Evolutionary conservation across 2,329 filamentous ascomycete genomes (phyloP), one percentile per base, ranked within the genome.

Genomic region (Stromatinia cepivora): DNA sequence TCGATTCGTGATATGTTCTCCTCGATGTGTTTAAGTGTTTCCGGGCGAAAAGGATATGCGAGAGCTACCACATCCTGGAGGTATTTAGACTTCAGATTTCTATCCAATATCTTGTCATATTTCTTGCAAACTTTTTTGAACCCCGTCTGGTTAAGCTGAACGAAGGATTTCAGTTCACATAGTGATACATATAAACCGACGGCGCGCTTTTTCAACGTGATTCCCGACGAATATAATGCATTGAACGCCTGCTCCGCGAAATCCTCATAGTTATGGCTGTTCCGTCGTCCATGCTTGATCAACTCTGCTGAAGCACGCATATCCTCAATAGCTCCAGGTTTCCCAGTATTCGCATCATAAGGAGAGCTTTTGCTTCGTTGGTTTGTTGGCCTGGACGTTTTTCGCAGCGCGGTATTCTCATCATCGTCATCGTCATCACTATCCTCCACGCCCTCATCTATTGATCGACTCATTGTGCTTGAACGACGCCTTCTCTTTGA

Each of bases 121-220:
- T 99, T 99, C 82, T 99, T 99, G 74, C 98, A 82, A 0, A 97
- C 94, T 81, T 99, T 99, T 77, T 90, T 88, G 81, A 99, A 99
- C 17, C 95, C 95, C 0, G 95, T 99, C 81, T 92, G 91, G 84
- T 99, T 99, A 72, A 99, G 87, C 81, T 98, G 94, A 68, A 94
- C 90, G 77, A 94, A 99, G 2, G 94, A 98, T 78, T 97, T 96
- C 76, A 99, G 87, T 80, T 97, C 95, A 81, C 94, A 97, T 25
- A 98, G 84, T 73, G 92, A 91, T 58, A 99, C 95, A 78, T 97
- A 99, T 71, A 94, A 84, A 78, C 89, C 89, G 73, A 97, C 88
- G 68, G 93, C 90, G 67, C 94, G 89, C 82, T 97, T 97, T 85
- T 98, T 98, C 72, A 99, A 82, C 76, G 93, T 94, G 73, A 98